These are phyloP conservation scores for Amphichorda felina DNA, from an alignment of 2,329 filamentous ascomycete genomes.

Conservation along the genomic window DNA sequence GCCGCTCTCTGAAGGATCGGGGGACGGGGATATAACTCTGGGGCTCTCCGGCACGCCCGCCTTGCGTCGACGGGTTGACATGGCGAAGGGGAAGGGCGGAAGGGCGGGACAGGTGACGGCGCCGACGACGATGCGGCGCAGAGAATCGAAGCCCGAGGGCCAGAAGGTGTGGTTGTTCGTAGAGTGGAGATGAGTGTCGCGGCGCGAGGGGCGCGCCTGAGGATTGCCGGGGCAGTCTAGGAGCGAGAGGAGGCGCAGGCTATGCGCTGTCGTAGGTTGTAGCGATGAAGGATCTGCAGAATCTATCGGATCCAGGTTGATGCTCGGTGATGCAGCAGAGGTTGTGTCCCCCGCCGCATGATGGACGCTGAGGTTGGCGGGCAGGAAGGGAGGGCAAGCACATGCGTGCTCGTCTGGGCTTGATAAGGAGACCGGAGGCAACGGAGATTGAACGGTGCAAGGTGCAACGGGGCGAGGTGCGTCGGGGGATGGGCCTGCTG, in stretches of 20 bases:
- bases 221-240: not conserved
- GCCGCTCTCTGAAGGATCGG: conserved; percentile 36
- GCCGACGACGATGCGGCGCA: conserved; percentile 42
- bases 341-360: conserved; percentile 44
- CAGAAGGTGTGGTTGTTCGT: conserved; percentile 17
- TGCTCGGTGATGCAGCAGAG: conserved; percentile 39
- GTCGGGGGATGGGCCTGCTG: not conserved
- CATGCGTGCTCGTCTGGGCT: not conserved
- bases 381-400: conserved; percentile 1
- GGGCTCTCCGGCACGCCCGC: conserved; percentile 61
- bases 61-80: conserved; percentile 35
- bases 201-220: conserved; percentile 28
- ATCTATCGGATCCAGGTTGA: conserved; percentile 47
- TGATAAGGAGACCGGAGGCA: too few relatives aligned
- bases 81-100: conserved; percentile 44
- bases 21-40: conserved; percentile 82
- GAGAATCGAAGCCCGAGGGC: conserved; percentile 33
- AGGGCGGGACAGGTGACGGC: conserved; percentile 43
- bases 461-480: not conserved
- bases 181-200: conserved; percentile 37
- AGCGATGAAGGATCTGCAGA: conserved; percentile 6
- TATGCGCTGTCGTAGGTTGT: not conserved
- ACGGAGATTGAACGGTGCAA: not conserved
- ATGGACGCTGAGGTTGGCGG: conserved; percentile 14
- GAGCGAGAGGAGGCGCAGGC: not conserved